Percentiles rank a stretch among this genome's conserved stretches.
phyloP scores from a whole-genome alignment of 306 rosid species.

The Cercis canadensis region DNA sequence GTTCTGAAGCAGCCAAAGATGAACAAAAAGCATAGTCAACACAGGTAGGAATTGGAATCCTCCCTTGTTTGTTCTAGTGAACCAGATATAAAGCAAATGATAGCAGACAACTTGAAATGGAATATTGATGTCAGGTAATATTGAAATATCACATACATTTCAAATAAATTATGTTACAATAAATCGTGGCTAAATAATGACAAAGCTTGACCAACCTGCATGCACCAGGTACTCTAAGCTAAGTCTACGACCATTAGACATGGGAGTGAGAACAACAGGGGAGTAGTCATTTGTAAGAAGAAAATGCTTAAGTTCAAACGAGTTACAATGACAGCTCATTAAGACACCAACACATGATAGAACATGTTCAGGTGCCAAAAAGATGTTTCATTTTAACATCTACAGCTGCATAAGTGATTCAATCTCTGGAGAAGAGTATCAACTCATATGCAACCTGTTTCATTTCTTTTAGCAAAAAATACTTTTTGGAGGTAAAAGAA shows the following conservation, averaged over 20 bases:
- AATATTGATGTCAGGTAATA: constrained; percentile 6
- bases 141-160: background rate
- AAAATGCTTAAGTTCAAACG: constrained; percentile 12
- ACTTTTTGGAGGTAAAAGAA: too few species aligned
- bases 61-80: background rate
- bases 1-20: constrained; percentile 23
- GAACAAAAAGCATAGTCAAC: background rate
- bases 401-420: constrained; percentile 11
- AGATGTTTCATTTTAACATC: constrained; percentile 23
- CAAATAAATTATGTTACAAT: background rate
- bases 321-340: background rate
- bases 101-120: constrained; percentile 14
- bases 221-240: background rate
- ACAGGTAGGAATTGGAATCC: constrained; percentile 9
- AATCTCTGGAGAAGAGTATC: constrained; percentile 18
- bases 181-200: background rate
- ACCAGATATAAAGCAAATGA: constrained; percentile 28
- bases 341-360: background rate
- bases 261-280: background rate
- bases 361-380: background rate
- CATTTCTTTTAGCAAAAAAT: background rate
- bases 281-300: background rate
- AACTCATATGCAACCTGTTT: constrained; percentile 4
- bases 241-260: constrained; percentile 6
- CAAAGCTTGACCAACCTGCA: constrained; percentile 26